Evolutionary conservation across 306 rosid species (phyloP).

Genomic region (Bauhinia variegata): DNA sequence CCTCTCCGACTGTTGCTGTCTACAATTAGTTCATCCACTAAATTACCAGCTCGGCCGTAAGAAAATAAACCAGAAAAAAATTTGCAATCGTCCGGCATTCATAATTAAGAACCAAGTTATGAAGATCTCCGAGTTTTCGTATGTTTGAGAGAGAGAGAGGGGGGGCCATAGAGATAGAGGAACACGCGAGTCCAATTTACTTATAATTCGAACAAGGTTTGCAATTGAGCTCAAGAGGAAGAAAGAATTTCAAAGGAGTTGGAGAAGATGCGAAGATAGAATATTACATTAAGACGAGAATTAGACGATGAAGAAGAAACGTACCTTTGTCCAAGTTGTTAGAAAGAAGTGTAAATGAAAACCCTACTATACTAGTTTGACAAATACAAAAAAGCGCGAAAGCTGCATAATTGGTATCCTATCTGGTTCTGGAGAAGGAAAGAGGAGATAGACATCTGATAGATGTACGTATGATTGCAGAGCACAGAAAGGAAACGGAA

Average conservation of each 20-base stretch:
- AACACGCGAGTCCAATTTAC: no score
- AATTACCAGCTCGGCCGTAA: no score
- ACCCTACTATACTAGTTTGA: constrained; percentile 32
- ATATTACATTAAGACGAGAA: no score
- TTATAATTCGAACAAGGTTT: constrained; percentile 4
- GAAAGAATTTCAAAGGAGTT: no score
- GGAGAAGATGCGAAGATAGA: no score
- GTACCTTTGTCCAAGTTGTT: constrained; percentile 29
- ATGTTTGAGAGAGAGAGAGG: constrained; percentile 27
- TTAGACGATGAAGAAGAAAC: constrained; percentile 7
- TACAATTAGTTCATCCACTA: constrained; percentile 12
- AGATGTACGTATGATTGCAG: no score
- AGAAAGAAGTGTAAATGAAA: constrained; percentile 17
- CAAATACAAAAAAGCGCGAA: constrained; percentile 23
- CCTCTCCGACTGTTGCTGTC: not conserved
- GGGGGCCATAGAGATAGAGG: constrained; percentile 4
- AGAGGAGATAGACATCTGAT: no score
- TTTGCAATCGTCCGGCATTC: constrained; percentile 14
- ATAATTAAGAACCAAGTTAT: constrained; percentile 9
- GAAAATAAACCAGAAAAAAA: no score
- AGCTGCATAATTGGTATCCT: constrained; percentile 26
- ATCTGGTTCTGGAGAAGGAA: no score
- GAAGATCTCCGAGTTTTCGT: constrained; percentile 28
- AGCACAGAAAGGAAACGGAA: not conserved
- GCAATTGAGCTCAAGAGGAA: constrained; percentile 21